A percentile compares a stretch with the other conserved stretches of the same genome.
phyloP scores from a whole-genome alignment of 495 filamentous ascomycete genomes.

The Collariella sp. region DNA sequence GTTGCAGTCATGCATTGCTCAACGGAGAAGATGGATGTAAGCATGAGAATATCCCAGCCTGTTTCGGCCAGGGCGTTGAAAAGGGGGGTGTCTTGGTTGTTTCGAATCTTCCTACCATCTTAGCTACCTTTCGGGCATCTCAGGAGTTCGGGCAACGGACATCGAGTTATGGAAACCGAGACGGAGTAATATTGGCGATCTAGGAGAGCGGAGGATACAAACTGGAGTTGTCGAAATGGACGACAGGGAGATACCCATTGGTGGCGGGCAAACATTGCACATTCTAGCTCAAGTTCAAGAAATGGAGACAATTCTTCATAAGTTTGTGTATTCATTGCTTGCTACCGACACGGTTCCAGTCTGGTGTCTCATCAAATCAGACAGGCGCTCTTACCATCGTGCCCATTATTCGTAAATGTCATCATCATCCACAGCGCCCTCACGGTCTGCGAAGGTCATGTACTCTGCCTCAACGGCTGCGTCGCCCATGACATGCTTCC shows the following conservation, averaged over 20 bases:
- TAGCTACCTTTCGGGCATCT: neutral
- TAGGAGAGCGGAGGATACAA: neutral
- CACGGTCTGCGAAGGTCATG: constrained; percentile 55
- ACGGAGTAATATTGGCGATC: neutral
- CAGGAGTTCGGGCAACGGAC: neutral
- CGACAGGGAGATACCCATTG: neutral
- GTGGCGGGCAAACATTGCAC: neutral
- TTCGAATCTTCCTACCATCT: neutral
- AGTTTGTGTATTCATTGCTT: neutral
- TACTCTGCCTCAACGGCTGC: constrained; percentile 44
- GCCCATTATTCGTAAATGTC: constrained; percentile 28
- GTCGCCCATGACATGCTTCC: constrained; percentile 52
- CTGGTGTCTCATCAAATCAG: constrained; percentile 2
- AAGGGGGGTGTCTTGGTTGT: neutral
- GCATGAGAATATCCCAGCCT: neutral
- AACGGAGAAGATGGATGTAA: too few species aligned
- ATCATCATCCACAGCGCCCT: constrained; percentile 41
- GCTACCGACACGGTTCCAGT: neutral
- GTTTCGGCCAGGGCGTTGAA: neutral
- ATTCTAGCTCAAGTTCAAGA: neutral
- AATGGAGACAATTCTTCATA: neutral
- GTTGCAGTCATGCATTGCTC: too few species aligned
- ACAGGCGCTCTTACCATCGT: constrained; percentile 11
- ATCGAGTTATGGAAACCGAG: neutral
- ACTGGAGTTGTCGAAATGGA: neutral